Base-by-base conservation (phyloP, 345 rosid species). In the Arabidopsis arenosa region DNA sequence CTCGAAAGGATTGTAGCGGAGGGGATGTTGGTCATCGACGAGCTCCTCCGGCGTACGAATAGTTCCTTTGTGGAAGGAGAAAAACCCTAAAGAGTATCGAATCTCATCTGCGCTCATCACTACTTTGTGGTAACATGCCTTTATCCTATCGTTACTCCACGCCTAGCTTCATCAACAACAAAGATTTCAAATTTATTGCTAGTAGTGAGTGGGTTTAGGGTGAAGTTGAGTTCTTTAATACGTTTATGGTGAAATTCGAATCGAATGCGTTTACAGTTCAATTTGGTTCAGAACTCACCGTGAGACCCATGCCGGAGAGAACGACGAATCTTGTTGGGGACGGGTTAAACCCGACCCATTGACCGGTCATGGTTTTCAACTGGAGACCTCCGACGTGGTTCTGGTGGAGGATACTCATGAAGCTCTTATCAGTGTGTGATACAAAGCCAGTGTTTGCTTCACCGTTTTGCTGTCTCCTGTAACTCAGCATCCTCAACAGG, bases 81-180 rank as follows among this genome's bases (percentile, higher is more conserved):
- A 89, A 7, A 85, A 45, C 4, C 85, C 90, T 2, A 86, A 66
- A 4, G 92, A 71, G 54, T 85, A 89, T 63, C 95, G 63, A 18
- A 71, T 70, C 72, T 81, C 87, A 11, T 75, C 70, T 4, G 84
- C 83, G 6, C 67, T 76, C 73, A 86, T 78, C 9, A 76, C 78
- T 9, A 89, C 95, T 64, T 86, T 61, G 69, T 89, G 92, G 72
- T 82, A 84, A 53, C 86, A 79, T 6, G 92, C 58, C 47, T 73
- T 75, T 56, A 89, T 80, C 65, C 90, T 80, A 70, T 85, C 87
- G 56, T 87, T 89, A 79, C 89, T 87, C 95, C 92, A 89, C 10
- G 89, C 93, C 26, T 23, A 18, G 21, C 93, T 89, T 35, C 10
- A 33, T 6, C 55, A 39, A 14, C 63, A 32, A 45, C 7, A 48